Percentiles rank a stretch among this genome's conserved stretches.
Evolutionary conservation across 2,329 filamentous ascomycete genomes (phyloP).

Genomic region (Westerdykella ornata): DNA sequence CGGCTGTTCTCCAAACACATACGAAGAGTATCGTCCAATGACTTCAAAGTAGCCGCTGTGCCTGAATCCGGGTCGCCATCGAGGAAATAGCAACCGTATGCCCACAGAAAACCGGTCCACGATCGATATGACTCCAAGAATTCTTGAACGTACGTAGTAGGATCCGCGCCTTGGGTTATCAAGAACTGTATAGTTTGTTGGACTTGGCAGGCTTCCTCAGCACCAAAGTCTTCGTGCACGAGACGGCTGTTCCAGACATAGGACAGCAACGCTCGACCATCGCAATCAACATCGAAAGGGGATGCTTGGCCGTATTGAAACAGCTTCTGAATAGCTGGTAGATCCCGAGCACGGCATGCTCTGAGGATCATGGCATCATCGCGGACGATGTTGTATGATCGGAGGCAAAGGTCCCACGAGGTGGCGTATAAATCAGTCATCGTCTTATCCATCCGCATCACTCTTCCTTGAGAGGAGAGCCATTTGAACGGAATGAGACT

Average conservation of each 20-base stretch:
- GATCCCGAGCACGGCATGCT: slow-evolving; percentile 2
- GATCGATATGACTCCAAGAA: neutral
- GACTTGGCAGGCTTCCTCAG: neutral
- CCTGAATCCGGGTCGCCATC: no score
- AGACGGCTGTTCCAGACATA: neutral
- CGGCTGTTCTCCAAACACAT: slow-evolving; percentile 1
- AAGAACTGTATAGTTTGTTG: slow-evolving; percentile 4
- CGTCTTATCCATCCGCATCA: slow-evolving; percentile 1
- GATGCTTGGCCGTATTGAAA: slow-evolving; percentile 6
- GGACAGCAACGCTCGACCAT: slow-evolving; percentile 2
- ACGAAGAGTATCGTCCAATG: slow-evolving; percentile 1
- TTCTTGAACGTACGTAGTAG: slow-evolving; percentile 1
- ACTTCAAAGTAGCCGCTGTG: neutral
- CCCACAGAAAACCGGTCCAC: neutral
- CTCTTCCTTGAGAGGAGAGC: slow-evolving; percentile 2
- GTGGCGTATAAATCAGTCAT: neutral
- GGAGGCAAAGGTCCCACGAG: slow-evolving; percentile 2
- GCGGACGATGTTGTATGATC: slow-evolving; percentile 3
- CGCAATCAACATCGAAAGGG: slow-evolving; percentile 2
- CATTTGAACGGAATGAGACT: slow-evolving; percentile 3
- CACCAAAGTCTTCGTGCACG: neutral
- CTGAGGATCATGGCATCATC: slow-evolving; percentile 3
- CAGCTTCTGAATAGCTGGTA: slow-evolving; percentile 1
- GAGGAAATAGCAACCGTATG: no score
- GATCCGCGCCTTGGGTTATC: slow-evolving; percentile 2